Evolutionary conservation across 148 eudicot genomes (phyloP).

Genomic region (Nyssa sinensis): DNA sequence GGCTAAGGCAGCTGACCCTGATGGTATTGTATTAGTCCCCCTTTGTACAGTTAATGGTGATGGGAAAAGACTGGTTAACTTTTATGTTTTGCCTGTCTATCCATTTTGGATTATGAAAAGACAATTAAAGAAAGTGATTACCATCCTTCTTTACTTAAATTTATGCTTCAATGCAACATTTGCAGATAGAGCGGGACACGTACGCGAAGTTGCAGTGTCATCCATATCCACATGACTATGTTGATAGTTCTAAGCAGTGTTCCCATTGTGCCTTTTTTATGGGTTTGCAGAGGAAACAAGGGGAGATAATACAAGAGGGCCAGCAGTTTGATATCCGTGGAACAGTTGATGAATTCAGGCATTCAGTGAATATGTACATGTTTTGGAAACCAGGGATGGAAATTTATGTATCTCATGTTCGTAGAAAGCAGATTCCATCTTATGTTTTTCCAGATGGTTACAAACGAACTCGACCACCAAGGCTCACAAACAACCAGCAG

Average conservation of each 20-base stretch:
- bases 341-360: constrained; percentile 74
- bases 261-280: constrained; percentile 74
- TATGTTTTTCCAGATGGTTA: constrained; percentile 65
- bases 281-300: constrained; percentile 83
- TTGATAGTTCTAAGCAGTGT: constrained; percentile 56
- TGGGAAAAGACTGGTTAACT: background rate
- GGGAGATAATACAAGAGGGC: constrained; percentile 65
- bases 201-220: constrained; percentile 81
- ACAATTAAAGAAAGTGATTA: background rate
- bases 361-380: constrained; percentile 50
- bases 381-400: constrained; percentile 91
- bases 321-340: constrained; percentile 78
- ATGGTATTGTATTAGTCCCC: constrained; percentile 55
- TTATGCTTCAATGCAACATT: background rate
- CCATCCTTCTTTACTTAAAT: background rate
- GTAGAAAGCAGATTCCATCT: constrained; percentile 63
- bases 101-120: background rate
- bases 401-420: constrained; percentile 65
- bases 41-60: background rate
- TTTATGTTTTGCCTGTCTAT: constrained; percentile 1
- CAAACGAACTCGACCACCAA: constrained; percentile 39
- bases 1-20: constrained; percentile 79
- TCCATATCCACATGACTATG: constrained; percentile 70
- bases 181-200: constrained; percentile 92
- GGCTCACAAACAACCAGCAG: constrained; percentile 30